Conservation (phyloP, 257 asterid genomes). For the Gynochthodes officinalis region DNA sequence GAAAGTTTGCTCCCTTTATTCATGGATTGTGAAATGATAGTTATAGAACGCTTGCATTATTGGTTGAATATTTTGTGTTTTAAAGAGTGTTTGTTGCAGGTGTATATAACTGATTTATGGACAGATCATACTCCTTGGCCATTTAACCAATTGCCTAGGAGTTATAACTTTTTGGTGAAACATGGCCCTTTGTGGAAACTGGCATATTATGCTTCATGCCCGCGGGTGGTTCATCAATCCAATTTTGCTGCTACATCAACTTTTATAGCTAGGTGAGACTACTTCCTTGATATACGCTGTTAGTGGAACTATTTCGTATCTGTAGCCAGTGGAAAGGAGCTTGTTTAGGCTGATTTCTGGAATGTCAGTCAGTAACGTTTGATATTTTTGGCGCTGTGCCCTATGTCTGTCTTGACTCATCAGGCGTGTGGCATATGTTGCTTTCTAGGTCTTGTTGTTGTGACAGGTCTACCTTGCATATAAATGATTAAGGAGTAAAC, state of each 20-base stretch:
- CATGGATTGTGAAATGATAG: constrained; percentile 8
- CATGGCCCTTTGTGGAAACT: constrained; percentile 88
- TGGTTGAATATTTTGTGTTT: constrained; percentile 16
- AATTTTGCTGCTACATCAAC: constrained; percentile 97
- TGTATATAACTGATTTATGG: constrained; percentile 88
- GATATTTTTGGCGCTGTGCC: background rate
- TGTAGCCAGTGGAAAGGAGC: background rate
- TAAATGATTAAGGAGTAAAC: background rate
- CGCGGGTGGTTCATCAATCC: constrained; percentile 84
- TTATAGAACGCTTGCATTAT: background rate
- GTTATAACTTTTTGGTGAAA: constrained; percentile 94
- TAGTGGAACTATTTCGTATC: background rate
- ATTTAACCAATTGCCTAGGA: constrained; percentile 91
- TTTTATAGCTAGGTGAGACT: constrained; percentile 84
- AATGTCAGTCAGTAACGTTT: background rate
- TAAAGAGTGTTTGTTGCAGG: constrained; percentile 51
- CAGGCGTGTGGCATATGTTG: background rate
- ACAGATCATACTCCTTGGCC: constrained; percentile 99
- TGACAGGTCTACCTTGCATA: background rate
- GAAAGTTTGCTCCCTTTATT: background rate
- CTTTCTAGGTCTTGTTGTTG: background rate
- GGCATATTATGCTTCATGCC: constrained; percentile 90
- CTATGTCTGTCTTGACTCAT: background rate
- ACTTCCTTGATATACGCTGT: constrained; percentile 8
- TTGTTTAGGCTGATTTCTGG: background rate